Evolutionary conservation across 345 rosid species (phyloP), one percentile per base, ranked within the genome.

Genomic region (Linum lewisii): DNA sequence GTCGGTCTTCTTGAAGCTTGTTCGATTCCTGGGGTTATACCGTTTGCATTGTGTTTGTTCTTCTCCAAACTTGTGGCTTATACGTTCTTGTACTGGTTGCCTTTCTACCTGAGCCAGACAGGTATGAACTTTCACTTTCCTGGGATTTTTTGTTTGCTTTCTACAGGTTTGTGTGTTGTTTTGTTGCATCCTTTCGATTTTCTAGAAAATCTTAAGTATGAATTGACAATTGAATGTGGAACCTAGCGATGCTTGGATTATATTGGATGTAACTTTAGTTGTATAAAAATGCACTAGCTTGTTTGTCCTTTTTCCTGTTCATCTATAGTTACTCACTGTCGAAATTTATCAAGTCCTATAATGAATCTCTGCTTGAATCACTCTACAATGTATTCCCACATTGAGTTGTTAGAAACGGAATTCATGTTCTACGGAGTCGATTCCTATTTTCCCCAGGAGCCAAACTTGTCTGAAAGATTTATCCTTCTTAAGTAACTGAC

Each of bases 41-140:
- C 94, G 0, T 92, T 82, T 67, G 90, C 98, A 0, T 36, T 88
- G 69, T 92, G 95, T 77, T 84, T 88, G 60, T 86, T 92, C 80
- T 92, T 92, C 75, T 70, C 98, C 14, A 92, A 88, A 79, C 79
- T 92, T 16, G 95, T 92, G 62, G 97, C 98, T 1, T 92, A 86
- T 61, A 86, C 98, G 0, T 92, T 92, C 73, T 80, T 88, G 65
- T 92, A 83, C 55, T 86, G 97, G 98, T 75, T 92, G 57, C 97
- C 98, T 2, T 88, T 86, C 77, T 92, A 92, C 71, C 72, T 92
- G 16, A 88, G 90, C 63, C 96, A 88, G 66, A 86, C 95, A 67
- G 83, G 97, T 88, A 79, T 56, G 56, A 3, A 6, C 25, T 52
- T 20, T 20, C 22, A 19, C 55, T 52, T 61, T 64, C 66, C 42